Evolutionary conservation across 2,329 filamentous ascomycete species (phyloP).

Genomic region (Diaporthe sp.): DNA sequence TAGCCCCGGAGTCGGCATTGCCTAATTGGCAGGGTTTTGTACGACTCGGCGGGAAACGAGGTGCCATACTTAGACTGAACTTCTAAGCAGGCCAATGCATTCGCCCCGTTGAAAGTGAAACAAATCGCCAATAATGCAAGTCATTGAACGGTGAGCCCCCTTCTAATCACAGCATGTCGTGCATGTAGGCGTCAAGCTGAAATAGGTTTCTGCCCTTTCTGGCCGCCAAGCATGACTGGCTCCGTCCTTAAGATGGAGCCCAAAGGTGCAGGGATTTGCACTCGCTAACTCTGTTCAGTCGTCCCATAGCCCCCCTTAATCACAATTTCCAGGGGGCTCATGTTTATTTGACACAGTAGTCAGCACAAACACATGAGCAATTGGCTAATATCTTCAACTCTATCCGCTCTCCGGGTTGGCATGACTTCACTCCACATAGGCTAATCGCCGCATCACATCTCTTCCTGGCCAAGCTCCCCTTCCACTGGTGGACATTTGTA

Average conservation of each 20-base stretch:
- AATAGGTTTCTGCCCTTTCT: background rate
- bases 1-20: background rate
- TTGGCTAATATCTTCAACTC: background rate
- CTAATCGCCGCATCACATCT: background rate
- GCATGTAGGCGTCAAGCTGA: background rate
- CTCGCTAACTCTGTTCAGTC: constrained; percentile 2
- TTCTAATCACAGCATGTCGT: background rate
- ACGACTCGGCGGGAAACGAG: background rate
- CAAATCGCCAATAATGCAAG: background rate
- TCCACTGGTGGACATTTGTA: constrained; percentile 16
- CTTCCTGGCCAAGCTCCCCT: constrained; percentile 1
- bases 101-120: background rate
- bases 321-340: background rate
- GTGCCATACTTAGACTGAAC: background rate
- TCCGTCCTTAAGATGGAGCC: background rate
- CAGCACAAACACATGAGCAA: background rate
- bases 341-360: constrained; percentile 17
- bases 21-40: background rate
- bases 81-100: background rate
- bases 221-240: constrained; percentile 16
- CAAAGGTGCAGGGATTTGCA: background rate
- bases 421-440: constrained; percentile 11
- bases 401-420: background rate
- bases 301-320: constrained; percentile 20
- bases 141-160: background rate